Evolutionary conservation across 306 rosid genomes (phyloP), one percentile per base, ranked within the genome.

Genomic region (Acacia melanoxylon): DNA sequence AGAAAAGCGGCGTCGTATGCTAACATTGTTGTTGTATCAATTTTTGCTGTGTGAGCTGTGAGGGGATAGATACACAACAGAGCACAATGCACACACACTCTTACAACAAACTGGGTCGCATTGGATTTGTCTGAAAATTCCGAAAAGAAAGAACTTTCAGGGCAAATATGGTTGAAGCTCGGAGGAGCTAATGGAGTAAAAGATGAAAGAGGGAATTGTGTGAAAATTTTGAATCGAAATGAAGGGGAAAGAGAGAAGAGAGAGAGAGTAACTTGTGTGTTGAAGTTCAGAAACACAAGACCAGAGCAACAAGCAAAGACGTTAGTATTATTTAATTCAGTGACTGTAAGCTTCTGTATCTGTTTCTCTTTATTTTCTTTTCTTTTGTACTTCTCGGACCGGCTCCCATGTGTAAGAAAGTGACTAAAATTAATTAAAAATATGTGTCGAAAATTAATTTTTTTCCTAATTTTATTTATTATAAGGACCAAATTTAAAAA

Each of bases 1-100:
- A 88, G 88, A 74, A 95, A 93, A 46, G 98, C 93, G 24, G 92
- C 94, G 17, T 93, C 97, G 79, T 91, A 95, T 35, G 91, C 75
- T 10, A 97, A 90, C 99, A 95, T 91, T 75, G 70, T 24, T 40
- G 27, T 8, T 68, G 51, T 10, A 0, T 10, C 16, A 10, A 6
- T 24, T 59, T 22, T 8, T 19, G 25, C 13, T 22, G 56, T 44
- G 14, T 48, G 52, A 48, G 52, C 6, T 22, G 37, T 3, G 37
- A 41, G 48, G 46, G 54, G 20, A 35, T 17, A 35, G 76, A 58
- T 15, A 19, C 29, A 20, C 49, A 68, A 8, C 40, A 37, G 10
- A 25, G 13, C 5, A 56, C 45, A 16, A 2, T 20, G 3, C 14
- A 0, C 72, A 19, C 25, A 25, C 16, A 37, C 33, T 19, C n/a